phyloP scores from a whole-genome alignment of 305 asterid genomes.

The Fraxinus floribunda region DNA sequence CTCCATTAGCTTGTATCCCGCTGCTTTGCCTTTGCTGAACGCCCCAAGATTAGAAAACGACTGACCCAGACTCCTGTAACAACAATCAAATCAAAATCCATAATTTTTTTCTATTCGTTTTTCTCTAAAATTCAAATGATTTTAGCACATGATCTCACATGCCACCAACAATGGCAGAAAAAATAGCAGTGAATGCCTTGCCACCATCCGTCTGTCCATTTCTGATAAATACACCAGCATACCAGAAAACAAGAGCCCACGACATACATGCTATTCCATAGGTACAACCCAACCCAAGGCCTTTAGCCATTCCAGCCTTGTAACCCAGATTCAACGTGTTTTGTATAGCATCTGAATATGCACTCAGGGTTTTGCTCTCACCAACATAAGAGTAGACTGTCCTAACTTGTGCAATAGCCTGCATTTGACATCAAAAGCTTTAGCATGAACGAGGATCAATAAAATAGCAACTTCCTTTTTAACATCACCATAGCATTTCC shows the following conservation, averaged over 20 bases:
- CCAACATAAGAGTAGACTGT: slow-evolving; percentile 95
- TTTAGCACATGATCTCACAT: slow-evolving; percentile 55
- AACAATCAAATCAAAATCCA: slow-evolving; percentile 18
- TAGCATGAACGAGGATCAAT: neutral
- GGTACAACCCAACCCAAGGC: slow-evolving; percentile 94
- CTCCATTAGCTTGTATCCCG: slow-evolving; percentile 91
- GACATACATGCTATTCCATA: slow-evolving; percentile 99
- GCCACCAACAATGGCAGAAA: slow-evolving; percentile 97
- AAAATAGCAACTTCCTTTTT: neutral
- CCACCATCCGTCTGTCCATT: slow-evolving; percentile 94
- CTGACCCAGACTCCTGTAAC: slow-evolving; percentile 93
- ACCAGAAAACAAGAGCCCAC: slow-evolving; percentile 99
- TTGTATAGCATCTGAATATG: slow-evolving; percentile 90
- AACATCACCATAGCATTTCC: neutral
- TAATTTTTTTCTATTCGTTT: neutral
- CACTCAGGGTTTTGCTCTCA: slow-evolving; percentile 68
- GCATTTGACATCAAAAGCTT: slow-evolving; percentile 17
- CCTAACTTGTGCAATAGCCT: slow-evolving; percentile 98
- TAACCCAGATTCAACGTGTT: slow-evolving; percentile 87
- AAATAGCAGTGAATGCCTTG: slow-evolving; percentile 94
- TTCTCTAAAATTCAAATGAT: neutral
- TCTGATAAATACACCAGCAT: slow-evolving; percentile 94
- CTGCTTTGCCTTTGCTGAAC: slow-evolving; percentile 95
- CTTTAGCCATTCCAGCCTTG: slow-evolving; percentile 99
- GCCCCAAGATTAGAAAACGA: slow-evolving; percentile 95